Conservation (phyloP, 2,329 filamentous ascomycete genomes). For the Ascochyta fabae region DNA sequence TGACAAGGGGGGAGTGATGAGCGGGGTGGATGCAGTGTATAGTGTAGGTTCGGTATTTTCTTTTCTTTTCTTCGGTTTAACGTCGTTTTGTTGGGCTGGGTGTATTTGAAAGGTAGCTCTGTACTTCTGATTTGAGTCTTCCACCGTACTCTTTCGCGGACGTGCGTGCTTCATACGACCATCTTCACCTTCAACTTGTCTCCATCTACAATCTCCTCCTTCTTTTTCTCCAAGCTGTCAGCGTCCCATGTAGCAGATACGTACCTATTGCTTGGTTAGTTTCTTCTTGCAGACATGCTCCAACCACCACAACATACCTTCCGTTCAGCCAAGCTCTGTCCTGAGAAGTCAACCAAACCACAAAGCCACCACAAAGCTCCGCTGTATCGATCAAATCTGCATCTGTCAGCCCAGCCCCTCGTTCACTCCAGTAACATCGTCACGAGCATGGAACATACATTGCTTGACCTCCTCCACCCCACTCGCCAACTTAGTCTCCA, state of each 20-base stretch:
- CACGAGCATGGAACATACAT: neutral
- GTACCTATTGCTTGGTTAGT: conserved; percentile 10
- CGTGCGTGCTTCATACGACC: conserved; percentile 6
- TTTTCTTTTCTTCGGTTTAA: too few species aligned
- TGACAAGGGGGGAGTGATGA: neutral
- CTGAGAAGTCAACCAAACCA: conserved; percentile 33
- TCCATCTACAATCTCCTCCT: conserved; percentile 28
- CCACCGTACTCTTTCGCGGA: too few species aligned
- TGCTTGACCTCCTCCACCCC: conserved; percentile 3
- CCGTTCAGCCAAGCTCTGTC: conserved; percentile 30
- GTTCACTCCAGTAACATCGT: neutral
- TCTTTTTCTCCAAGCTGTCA: conserved; percentile 26
- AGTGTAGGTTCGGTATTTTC: too few species aligned
- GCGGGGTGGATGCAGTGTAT: neutral
- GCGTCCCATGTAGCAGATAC: conserved; percentile 36
- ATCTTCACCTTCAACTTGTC: conserved; percentile 34
- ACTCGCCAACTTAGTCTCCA: conserved; percentile 28
- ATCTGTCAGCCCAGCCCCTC: neutral
- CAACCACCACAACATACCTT: conserved; percentile 6
- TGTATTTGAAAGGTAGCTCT: too few species aligned
- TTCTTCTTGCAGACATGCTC: neutral
- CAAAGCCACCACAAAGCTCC: conserved; percentile 20
- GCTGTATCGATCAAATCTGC: conserved; percentile 15
- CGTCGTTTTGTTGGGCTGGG: too few species aligned
- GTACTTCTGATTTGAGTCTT: too few species aligned